Conservation (phyloP, 345 rosid genomes). For the Eucalyptus tenuipes region DNA sequence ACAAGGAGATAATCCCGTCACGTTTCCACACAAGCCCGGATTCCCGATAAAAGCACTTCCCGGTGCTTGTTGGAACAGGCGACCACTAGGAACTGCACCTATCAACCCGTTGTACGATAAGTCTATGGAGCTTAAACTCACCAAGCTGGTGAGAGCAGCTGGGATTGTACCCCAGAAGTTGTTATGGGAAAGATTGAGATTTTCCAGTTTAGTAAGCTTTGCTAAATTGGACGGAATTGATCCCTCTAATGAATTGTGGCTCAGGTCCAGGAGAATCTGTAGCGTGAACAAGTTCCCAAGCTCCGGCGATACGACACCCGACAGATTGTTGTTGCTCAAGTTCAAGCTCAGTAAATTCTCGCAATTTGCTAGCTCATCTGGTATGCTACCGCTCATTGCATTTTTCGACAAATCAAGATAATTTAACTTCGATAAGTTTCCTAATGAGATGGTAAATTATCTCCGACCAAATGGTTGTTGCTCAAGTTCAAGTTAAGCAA, state of each 20-base stretch:
- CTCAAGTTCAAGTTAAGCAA: constrained; percentile 32
- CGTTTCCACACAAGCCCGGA: constrained; percentile 42
- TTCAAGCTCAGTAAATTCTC: constrained; percentile 24
- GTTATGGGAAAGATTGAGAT: constrained; percentile 44
- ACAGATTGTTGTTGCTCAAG: constrained; percentile 43
- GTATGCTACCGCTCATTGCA: constrained; percentile 21
- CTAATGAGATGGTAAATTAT: constrained; percentile 24
- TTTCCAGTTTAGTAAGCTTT: constrained; percentile 27
- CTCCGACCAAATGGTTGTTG: constrained; percentile 31
- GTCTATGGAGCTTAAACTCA: constrained; percentile 25
- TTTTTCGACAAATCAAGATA: constrained; percentile 40
- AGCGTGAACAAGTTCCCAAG: constrained; percentile 23
- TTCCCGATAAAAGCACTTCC: constrained; percentile 27
- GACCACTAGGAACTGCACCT: constrained; percentile 33
- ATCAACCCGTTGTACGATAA: constrained; percentile 42
- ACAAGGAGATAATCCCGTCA: constrained; percentile 24
- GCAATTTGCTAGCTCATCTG: constrained; percentile 20
- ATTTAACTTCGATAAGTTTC: constrained; percentile 9
- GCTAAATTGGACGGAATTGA: constrained; percentile 27
- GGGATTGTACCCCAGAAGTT: constrained; percentile 39
- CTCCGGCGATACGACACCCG: constrained; percentile 29
- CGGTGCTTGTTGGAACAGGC: constrained; percentile 26
- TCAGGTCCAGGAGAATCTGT: constrained; percentile 38
- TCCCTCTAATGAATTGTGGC: constrained; percentile 51
- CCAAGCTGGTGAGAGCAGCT: constrained; percentile 20